phyloP scores from a whole-genome alignment of 805 yeast genomes.

The Candida coquimbonensis region DNA sequence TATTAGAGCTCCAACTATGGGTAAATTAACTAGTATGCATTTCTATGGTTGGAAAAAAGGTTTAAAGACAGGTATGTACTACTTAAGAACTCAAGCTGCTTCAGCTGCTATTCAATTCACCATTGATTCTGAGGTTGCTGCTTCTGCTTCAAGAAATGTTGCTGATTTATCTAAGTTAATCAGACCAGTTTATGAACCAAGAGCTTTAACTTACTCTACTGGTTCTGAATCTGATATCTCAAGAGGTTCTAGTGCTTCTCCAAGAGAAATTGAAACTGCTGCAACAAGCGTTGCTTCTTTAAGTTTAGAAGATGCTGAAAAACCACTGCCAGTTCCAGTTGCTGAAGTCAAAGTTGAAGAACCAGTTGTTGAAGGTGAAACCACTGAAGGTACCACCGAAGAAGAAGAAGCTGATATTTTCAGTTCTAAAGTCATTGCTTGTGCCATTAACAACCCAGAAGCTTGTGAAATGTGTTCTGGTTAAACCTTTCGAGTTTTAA shows the following conservation, averaged over 20 bases:
- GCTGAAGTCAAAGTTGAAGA: slow-evolving; percentile 15
- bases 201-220: slow-evolving; percentile 10
- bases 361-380: slow-evolving; percentile 21
- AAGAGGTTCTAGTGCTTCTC: slow-evolving; percentile 23
- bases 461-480: slow-evolving; percentile 99
- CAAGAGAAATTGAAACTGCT: slow-evolving; percentile 28
- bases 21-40: slow-evolving; percentile 96
- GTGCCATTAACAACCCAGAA: slow-evolving; percentile 96
- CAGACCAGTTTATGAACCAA: slow-evolving; percentile 32
- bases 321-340: slow-evolving; percentile 24
- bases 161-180: slow-evolving; percentile 29
- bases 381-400: slow-evolving; percentile 22
- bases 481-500: slow-evolving; percentile 27
- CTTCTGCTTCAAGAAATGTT: slow-evolving; percentile 63
- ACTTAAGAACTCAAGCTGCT: slow-evolving; percentile 95
- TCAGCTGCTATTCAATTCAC: slow-evolving; percentile 93
- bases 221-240: slow-evolving; percentile 10
- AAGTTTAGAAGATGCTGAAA: slow-evolving; percentile 31
- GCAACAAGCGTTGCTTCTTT: slow-evolving; percentile 32
- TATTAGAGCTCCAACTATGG: slow-evolving; percentile 83
- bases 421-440: slow-evolving; percentile 90
- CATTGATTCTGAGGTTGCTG: slow-evolving; percentile 87
- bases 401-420: slow-evolving; percentile 55
- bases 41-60: slow-evolving; percentile 99
- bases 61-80: slow-evolving; percentile 97